Base-by-base conservation (phyloP, 192 early-diverging fungal genomes). In the Lunasporangiospora selenospora region DNA sequence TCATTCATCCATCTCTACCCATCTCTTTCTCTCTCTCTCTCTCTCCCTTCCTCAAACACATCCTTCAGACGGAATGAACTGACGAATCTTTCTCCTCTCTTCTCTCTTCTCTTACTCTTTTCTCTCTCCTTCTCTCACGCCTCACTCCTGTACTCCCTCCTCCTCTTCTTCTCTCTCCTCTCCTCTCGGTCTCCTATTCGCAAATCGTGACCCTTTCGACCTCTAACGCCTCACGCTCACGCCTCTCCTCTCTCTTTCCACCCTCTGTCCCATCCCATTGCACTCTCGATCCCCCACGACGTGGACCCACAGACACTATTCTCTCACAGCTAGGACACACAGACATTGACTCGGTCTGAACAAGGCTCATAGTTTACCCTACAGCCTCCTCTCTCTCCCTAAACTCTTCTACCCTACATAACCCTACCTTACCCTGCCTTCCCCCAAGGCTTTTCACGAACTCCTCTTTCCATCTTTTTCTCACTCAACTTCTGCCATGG, bases 331-430 rank as follows among this genome's bases (percentile, higher is more conserved):
- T n/a, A n/a, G n/a, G n/a, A 38, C 37, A 10, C 37, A 15, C 37
- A 38, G 7, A 10, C 9, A 15, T 38, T 38, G 9, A 10, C 15
- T 38, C 9, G 37, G 37, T 38, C 15, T 7, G 7, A 7, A 38
- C 15, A n/a, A n/a, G n/a, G n/a, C n/a, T n/a, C n/a, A 46, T 46
- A 46, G 6, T 43, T 58, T 23, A 27, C 42, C 12, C 53, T 23
- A 9, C 36, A 21, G 41, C 34, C 12, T 19, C 47, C 50, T 40
- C 34, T 10, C 34, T 37, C 44, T 49, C 10, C 37, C 36, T 27
- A 12, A 32, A 15, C 18, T 34, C 19, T 21, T 46, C 46, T 30
- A 15, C 12, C 34, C 21, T 56, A 16, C 26, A 19, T 15, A 16
- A 27, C 37, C 6, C 53, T n/a, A 31, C 7, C 26, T 32, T 29